Percentiles rank a stretch among this genome's conserved stretches.
These are phyloP conservation scores for Avicennia marina DNA, from an alignment of 257 asterid species.

Conservation along the genomic window DNA sequence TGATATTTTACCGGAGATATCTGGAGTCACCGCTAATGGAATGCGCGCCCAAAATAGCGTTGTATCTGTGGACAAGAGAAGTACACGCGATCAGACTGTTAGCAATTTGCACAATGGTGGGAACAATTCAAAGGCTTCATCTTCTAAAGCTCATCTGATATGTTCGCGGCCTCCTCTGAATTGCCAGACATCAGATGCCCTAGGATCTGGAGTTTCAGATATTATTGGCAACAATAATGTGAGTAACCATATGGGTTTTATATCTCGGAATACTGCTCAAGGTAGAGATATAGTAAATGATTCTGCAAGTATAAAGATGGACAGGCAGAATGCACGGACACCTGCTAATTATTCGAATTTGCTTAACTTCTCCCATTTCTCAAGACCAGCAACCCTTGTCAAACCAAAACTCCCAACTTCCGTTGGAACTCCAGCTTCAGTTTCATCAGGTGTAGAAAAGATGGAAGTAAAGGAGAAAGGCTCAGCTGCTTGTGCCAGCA, in stretches of 20 bases:
- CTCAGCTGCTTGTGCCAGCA: slow-evolving; percentile 15
- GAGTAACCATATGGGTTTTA: slow-evolving; percentile 27
- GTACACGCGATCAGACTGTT: not conserved
- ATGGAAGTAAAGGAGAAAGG: not conserved
- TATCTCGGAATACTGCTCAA: slow-evolving; percentile 29
- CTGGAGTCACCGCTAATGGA: slow-evolving; percentile 55
- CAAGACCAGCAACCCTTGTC: slow-evolving; percentile 49
- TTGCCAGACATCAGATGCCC: slow-evolving; percentile 35
- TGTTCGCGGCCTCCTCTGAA: slow-evolving; percentile 40
- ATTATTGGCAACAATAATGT: not conserved
- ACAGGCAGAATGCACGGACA: slow-evolving; percentile 31
- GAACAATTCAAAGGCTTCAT: slow-evolving; percentile 30
- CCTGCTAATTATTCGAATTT: not conserved
- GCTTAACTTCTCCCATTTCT: slow-evolving; percentile 69
- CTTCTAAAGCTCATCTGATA: slow-evolving; percentile 34
- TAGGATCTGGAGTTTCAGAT: slow-evolving; percentile 50
- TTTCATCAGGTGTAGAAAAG: slow-evolving; percentile 13
- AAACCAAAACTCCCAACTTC: slow-evolving; percentile 36
- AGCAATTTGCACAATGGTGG: slow-evolving; percentile 29
- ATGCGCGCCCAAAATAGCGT: slow-evolving; percentile 37
- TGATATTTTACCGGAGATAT: slow-evolving; percentile 55
- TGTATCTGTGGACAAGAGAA: slow-evolving; percentile 36
- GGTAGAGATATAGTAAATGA: slow-evolving; percentile 34
- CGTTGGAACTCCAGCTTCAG: slow-evolving; percentile 35
- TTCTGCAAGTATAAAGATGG: slow-evolving; percentile 21